These are phyloP conservation scores for Trichoderma reesei DNA, from an alignment of 495 filamentous ascomycete species.

Conservation along the genomic window DNA sequence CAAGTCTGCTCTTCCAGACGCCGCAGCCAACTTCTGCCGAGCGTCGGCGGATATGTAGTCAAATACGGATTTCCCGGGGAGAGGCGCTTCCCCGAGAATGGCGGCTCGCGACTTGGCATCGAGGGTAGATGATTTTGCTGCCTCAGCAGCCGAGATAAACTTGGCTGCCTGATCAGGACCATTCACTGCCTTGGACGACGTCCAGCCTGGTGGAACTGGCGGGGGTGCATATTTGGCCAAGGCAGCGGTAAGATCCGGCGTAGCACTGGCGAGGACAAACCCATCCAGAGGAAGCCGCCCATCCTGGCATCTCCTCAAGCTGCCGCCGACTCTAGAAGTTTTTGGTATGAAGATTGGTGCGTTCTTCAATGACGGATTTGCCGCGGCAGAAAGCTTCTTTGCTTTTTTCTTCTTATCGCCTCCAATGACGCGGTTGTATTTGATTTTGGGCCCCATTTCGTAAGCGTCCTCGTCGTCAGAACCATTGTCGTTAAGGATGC, in stretches of 20 bases:
- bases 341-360: constrained; percentile 75
- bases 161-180: constrained; percentile 23
- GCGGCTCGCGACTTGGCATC: constrained; percentile 72
- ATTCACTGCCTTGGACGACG: constrained; percentile 47
- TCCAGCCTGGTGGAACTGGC: constrained; percentile 67
- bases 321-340: constrained; percentile 46
- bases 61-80: constrained; percentile 92
- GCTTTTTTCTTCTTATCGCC: constrained; percentile 78
- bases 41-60: constrained; percentile 81
- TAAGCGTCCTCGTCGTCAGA: constrained; percentile 98
- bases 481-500: constrained; percentile 85
- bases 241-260: constrained; percentile 42
- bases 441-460: constrained; percentile 80
- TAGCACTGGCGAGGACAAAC: constrained; percentile 59
- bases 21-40: constrained; percentile 63
- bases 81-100: constrained; percentile 67
- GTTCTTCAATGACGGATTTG: constrained; percentile 54
- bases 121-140: constrained; percentile 63
- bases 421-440: constrained; percentile 78
- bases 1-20: constrained; percentile 65
- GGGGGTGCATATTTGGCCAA: constrained; percentile 63
- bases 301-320: constrained; percentile 74
- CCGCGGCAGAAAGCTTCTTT: constrained; percentile 31
- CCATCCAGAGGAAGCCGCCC: constrained; percentile 78
- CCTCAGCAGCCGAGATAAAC: constrained; percentile 63